A percentile compares a stretch with the other conserved stretches of the same genome.
phyloP scores from a whole-genome alignment of 495 filamentous ascomycete genomes.

The Podospora comata region DNA sequence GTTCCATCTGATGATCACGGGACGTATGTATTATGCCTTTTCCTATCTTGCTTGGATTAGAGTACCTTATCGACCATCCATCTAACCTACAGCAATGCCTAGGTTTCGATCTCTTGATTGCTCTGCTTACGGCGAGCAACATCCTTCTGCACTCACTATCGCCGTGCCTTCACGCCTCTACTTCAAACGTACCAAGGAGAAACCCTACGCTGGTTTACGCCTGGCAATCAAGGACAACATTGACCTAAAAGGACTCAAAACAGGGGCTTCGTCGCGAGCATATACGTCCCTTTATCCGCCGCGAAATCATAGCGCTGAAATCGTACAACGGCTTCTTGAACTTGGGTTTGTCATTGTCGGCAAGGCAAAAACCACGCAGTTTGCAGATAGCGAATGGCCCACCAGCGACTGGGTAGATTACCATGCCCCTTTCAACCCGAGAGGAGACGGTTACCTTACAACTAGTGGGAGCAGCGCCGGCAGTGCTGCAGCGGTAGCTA shows the following conservation, averaged over 20 bases:
- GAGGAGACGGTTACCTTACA: slow-evolving; percentile 17
- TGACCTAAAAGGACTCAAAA: slow-evolving; percentile 20
- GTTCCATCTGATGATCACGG: too few relatives aligned
- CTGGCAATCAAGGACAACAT: slow-evolving; percentile 23
- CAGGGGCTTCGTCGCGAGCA: slow-evolving; percentile 9
- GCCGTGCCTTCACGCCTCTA: slow-evolving; percentile 16
- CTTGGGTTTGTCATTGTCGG: slow-evolving; percentile 20
- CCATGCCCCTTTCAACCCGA: slow-evolving; percentile 15
- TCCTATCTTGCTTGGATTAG: too few relatives aligned
- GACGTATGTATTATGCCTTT: too few relatives aligned
- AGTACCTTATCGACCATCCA: too few relatives aligned
- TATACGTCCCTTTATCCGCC: slow-evolving; percentile 11
- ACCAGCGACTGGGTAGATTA: slow-evolving; percentile 17
- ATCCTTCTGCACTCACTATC: background rate
- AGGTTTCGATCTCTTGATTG: slow-evolving; percentile 1
- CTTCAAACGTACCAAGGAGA: slow-evolving; percentile 2
- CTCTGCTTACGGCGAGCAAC: background rate
- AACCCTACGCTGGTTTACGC: slow-evolving; percentile 15
- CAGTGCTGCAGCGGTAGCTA: slow-evolving; percentile 11
- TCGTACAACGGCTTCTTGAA: slow-evolving; percentile 4
- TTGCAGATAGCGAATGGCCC: slow-evolving; percentile 16
- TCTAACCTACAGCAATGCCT: too few relatives aligned
- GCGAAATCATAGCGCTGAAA: background rate
- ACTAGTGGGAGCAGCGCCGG: slow-evolving; percentile 15
- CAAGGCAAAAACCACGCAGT: slow-evolving; percentile 18